Conservation (phyloP, 345 rosid genomes). For the Geranium rotundifolium region DNA sequence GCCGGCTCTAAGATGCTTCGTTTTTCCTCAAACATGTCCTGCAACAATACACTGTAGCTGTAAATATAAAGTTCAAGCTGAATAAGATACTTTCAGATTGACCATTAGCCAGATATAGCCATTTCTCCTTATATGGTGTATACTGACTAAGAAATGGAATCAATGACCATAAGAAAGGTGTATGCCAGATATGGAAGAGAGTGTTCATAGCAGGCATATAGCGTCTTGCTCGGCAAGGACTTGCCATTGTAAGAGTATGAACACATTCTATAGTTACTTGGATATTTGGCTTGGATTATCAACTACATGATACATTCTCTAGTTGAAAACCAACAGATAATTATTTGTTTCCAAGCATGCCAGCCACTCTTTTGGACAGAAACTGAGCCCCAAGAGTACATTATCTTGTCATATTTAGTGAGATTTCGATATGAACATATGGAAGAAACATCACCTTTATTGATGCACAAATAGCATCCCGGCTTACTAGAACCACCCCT, state of each 20-base stretch:
- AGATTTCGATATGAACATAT: neutral
- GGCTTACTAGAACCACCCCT: conserved; percentile 92
- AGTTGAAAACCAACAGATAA: too few relatives aligned
- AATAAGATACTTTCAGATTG: neutral
- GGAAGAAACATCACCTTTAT: conserved; percentile 47
- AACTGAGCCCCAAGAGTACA: too few relatives aligned
- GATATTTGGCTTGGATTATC: too few relatives aligned
- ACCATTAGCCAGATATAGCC: neutral
- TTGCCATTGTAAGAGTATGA: neutral
- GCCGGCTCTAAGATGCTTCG: conserved; percentile 93
- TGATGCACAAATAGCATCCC: conserved; percentile 97
- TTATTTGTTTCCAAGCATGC: too few relatives aligned
- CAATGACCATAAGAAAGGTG: neutral
- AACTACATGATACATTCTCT: too few relatives aligned
- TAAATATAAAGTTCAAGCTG: neutral
- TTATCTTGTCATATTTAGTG: too few relatives aligned
- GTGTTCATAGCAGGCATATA: neutral
- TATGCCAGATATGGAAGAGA: neutral
- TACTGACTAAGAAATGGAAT: neutral
- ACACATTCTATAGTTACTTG: too few relatives aligned
- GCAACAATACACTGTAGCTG: conserved; percentile 9
- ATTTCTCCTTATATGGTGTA: neutral
- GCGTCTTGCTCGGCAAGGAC: neutral
- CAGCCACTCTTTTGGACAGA: too few relatives aligned
- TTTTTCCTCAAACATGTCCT: conserved; percentile 99